These are phyloP conservation scores for Coriaria nepalensis DNA, from an alignment of 306 rosid species.

Conservation along the genomic window DNA sequence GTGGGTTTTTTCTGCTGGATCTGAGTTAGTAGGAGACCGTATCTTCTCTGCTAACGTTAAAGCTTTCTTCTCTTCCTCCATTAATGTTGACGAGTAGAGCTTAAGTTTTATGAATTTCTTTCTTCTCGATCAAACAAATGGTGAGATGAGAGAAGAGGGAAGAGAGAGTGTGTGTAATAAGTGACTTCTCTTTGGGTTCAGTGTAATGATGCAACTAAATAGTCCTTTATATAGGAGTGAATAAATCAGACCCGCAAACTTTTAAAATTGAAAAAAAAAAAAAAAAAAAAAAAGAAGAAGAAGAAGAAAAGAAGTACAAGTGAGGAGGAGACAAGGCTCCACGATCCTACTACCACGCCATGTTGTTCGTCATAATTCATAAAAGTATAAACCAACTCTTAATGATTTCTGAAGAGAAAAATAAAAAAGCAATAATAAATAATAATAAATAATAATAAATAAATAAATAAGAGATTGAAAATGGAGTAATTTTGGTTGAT, in stretches of 20 bases:
- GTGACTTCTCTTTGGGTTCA: no score
- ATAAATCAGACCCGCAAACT: no score
- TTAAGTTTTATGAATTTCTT: background rate
- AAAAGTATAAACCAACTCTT: background rate
- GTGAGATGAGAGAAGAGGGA: conserved; percentile 2
- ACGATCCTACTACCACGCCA: background rate
- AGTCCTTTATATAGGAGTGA: no score
- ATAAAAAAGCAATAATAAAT: background rate
- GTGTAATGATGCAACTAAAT: background rate
- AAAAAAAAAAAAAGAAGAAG: no score
- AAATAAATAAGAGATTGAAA: background rate
- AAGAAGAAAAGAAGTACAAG: background rate
- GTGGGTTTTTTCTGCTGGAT: conserved; percentile 1
- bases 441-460: no score
- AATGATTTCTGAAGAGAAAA: background rate
- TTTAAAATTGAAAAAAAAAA: no score
- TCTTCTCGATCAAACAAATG: background rate
- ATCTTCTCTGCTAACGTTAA: background rate
- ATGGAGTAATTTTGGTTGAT: background rate
- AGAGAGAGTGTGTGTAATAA: conserved; percentile 1
- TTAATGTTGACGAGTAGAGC: background rate
- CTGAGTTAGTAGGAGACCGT: conserved; percentile 13
- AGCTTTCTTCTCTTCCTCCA: conserved; percentile 14
- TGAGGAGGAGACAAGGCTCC: background rate
- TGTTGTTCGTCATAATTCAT: background rate